Evolutionary conservation across 306 rosid genomes (phyloP).

Genomic region (Rosa persica): DNA sequence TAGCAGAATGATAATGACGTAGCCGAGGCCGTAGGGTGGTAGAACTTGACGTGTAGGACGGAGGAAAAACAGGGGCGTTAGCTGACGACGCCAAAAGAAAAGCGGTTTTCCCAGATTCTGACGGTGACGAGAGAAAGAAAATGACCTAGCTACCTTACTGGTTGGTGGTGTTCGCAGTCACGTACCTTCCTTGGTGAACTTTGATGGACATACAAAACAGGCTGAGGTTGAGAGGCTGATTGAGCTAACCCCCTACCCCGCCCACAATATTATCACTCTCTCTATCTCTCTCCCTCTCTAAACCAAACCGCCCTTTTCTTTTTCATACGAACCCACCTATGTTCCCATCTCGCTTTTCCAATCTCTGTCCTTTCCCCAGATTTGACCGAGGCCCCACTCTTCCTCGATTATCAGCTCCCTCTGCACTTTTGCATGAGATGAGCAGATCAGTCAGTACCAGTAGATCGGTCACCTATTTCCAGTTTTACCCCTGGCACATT

Average conservation of each 20-base stretch:
- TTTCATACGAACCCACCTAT: not conserved
- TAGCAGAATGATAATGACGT: not conserved
- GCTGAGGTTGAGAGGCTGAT: not conserved
- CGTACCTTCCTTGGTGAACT: not conserved
- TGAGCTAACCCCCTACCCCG: not conserved
- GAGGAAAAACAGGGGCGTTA: not conserved
- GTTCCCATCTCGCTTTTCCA: not conserved
- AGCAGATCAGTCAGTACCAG: not conserved
- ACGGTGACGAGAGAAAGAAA: not conserved
- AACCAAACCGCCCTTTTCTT: not conserved
- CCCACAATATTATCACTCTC: not conserved
- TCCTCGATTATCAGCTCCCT: not conserved
- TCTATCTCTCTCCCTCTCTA: not conserved
- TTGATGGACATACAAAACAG: not conserved
- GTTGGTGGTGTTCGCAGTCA: not conserved
- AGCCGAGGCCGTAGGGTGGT: not conserved
- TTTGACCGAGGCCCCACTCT: constrained; percentile 9
- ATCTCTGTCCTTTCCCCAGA: not conserved
- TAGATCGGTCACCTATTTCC: not conserved
- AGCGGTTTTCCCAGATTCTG: not conserved
- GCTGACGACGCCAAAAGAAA: not conserved
- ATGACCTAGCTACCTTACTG: not conserved
- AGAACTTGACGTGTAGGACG: not conserved
- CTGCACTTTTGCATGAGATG: constrained; percentile 2
- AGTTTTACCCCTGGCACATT: not conserved